Base-by-base conservation (phyloP, 2,329 filamentous ascomycete species). In the Aspergillus sergii region DNA sequence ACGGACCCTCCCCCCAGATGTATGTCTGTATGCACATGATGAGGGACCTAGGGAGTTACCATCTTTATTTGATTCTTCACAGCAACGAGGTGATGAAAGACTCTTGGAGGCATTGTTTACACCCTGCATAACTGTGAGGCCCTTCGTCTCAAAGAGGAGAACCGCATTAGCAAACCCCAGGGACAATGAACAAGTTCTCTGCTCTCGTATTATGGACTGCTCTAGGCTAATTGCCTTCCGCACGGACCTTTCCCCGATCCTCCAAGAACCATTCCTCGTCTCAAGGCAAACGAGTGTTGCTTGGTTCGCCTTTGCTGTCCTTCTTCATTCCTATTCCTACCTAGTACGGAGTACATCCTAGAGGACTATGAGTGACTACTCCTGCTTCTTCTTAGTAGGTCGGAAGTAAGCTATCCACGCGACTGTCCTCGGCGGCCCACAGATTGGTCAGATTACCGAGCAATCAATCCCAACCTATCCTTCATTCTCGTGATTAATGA, bases 401-500 rank as follows among this genome's bases (percentile, higher is more conserved):
- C 36, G 36, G 16, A 5, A 41, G 16, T 41, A 41, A 41, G 36
- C 30, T 54, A 36, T 54, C 30, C 50, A 53, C 50, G 28, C 50
- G 50, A 53, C 9, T n/a, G 26, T 26, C 16, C 30, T 36, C 51
- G 8, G 8, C n/a, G 3, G 26, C 0, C 46, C 46, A 50, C 46
- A 26, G 46, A 50, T 50, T 50, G 26, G 46, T 8, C 19, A 16
- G 10, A n/a, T n/a, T 30, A 50, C 26, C 19, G 26, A 16, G 46
- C 26, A 30, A 50, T 30, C 46, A 9, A 19, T 30, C 21, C 26
- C 45, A 28, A 28, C 45, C 23, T 48, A 7, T 50, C 45, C 26
- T n/a, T 32, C 46, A 28, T 30, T 54, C 51, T 54, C 51, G 51
- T 54, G 51, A 54, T 54, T 54, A 54, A 54, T 54, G 51, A 54